Conservation (phyloP, 202 grass and related monocot species). For the Setaria italica region DNA sequence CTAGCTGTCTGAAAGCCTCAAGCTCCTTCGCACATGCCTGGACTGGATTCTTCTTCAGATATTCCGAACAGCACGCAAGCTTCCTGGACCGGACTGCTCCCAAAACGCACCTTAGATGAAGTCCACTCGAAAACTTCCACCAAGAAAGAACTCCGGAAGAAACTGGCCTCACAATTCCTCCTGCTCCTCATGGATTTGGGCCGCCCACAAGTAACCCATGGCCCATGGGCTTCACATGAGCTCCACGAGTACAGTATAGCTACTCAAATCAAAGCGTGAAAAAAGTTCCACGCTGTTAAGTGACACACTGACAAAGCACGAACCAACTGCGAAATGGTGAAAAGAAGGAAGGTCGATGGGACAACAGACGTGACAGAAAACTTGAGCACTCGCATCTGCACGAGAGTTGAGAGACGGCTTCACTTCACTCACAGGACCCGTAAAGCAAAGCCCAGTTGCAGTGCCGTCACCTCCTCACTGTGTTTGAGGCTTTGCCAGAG, state of each 20-base stretch:
- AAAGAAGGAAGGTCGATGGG: background rate
- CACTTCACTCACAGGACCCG: too few species aligned
- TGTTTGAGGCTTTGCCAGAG: background rate
- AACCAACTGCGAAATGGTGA: background rate
- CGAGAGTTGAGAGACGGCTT: too few species aligned
- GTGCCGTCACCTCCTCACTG: too few species aligned
- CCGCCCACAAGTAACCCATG: background rate
- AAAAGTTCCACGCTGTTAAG: background rate
- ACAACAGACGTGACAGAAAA: conserved; percentile 23
- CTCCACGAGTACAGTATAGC: background rate
- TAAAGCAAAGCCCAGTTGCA: too few species aligned
- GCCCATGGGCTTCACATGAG: background rate
- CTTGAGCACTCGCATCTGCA: background rate
- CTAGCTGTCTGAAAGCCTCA: conserved; percentile 5
- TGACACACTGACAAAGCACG: background rate
- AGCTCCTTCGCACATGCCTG: background rate
- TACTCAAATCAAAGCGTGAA: background rate
- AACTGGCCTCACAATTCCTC: background rate
- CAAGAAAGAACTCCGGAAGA: background rate
- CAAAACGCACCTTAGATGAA: background rate
- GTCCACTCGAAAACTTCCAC: background rate
- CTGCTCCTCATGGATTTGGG: background rate
- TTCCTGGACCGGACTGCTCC: background rate
- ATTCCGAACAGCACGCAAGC: too few species aligned
- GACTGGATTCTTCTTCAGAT: background rate